Evolutionary conservation across 176 grass and related monocot species (phyloP).

Genomic region (Musa itinerans): DNA sequence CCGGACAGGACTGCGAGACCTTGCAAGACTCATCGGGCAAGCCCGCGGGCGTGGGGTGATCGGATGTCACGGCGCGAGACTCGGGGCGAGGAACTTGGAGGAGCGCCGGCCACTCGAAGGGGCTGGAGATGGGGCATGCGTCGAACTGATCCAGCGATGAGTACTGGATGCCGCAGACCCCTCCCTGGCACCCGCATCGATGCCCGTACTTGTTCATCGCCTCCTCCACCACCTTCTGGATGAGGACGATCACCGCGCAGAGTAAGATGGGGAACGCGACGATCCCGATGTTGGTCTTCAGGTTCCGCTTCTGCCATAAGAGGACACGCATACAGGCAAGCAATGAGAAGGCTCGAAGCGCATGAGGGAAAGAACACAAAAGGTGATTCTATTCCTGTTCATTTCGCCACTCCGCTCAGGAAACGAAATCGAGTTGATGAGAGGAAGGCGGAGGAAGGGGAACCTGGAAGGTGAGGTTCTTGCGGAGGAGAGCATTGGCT

Average conservation of each 20-base stretch:
- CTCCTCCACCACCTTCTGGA: conserved; percentile 48
- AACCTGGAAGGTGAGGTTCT: conserved; percentile 97
- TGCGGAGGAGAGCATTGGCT: conserved; percentile 92
- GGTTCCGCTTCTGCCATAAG: conserved; percentile 52
- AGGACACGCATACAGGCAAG: too few relatives aligned
- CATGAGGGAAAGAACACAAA: conserved; percentile 2
- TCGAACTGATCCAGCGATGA: conserved; percentile 64
- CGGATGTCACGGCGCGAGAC: conserved; percentile 30
- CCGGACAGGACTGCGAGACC: conserved; percentile 46
- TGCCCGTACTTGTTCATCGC: conserved; percentile 68
- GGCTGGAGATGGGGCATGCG: conserved; percentile 54
- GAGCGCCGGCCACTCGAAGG: conserved; percentile 50
- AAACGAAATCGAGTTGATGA: neutral
- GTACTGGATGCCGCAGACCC: conserved; percentile 59
- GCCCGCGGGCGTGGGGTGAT: conserved; percentile 11
- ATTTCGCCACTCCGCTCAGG: too few relatives aligned
- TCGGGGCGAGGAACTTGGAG: conserved; percentile 53
- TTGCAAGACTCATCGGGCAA: conserved; percentile 48
- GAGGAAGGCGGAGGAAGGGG: too few relatives aligned
- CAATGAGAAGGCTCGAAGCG: neutral
- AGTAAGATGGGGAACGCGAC: conserved; percentile 62
- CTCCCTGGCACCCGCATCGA: conserved; percentile 57
- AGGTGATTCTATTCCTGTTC: neutral
- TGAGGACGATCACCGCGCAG: conserved; percentile 44
- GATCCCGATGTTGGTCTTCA: conserved; percentile 73